Evolutionary conservation across 805 yeast species (phyloP).

Genomic region (Spathaspora boniae): DNA sequence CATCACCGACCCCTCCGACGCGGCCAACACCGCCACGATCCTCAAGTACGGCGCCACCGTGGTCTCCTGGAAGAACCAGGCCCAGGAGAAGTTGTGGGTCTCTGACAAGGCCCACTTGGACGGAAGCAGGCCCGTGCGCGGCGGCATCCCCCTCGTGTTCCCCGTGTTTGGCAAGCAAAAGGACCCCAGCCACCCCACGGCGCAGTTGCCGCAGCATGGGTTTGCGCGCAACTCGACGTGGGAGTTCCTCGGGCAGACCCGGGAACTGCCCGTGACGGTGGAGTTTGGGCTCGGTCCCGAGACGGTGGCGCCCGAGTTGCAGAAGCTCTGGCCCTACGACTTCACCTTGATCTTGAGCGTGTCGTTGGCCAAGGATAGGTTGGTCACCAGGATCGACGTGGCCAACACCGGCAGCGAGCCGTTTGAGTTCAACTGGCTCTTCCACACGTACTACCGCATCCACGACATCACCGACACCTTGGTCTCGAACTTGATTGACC

Average conservation of each 20-base stretch:
- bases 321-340: slow-evolving; percentile 60
- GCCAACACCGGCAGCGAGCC: slow-evolving; percentile 61
- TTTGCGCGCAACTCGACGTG: slow-evolving; percentile 87
- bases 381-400: slow-evolving; percentile 72
- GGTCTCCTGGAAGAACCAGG: slow-evolving; percentile 69
- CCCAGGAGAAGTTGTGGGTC: slow-evolving; percentile 81
- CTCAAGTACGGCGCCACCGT: slow-evolving; percentile 88
- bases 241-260: slow-evolving; percentile 90
- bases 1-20: slow-evolving; percentile 51
- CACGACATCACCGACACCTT: slow-evolving; percentile 74
- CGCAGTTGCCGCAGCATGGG: slow-evolving; percentile 88
- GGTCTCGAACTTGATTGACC: slow-evolving; percentile 76
- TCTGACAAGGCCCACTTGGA: slow-evolving; percentile 77
- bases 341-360: slow-evolving; percentile 76
- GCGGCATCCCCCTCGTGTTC: slow-evolving; percentile 95
- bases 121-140: slow-evolving; percentile 92
- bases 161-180: slow-evolving; percentile 82
- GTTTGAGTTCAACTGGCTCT: slow-evolving; percentile 89
- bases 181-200: slow-evolving; percentile 51
- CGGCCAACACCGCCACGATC: slow-evolving; percentile 58
- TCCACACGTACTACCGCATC: slow-evolving; percentile 83
- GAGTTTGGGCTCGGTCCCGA: slow-evolving; percentile 93
- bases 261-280: slow-evolving; percentile 59
- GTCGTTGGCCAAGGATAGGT: slow-evolving; percentile 51
- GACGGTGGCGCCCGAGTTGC: slow-evolving; percentile 60